Evolutionary conservation across 2,329 filamentous ascomycete species (phyloP), one percentile per base, ranked within the genome.

Genomic region (Trichoderma hamatum): DNA sequence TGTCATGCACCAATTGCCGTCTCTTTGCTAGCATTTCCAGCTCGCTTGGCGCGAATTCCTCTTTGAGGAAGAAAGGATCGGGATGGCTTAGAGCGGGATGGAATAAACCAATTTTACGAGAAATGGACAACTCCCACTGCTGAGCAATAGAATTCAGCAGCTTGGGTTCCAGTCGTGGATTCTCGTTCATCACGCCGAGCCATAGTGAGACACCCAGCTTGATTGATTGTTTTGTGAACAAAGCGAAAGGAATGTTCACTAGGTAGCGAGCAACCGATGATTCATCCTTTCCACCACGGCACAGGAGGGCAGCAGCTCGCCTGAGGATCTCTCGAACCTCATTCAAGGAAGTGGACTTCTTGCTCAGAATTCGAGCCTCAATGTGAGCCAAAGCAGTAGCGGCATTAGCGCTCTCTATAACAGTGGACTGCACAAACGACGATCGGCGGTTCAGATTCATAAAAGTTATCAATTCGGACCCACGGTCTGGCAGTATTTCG

Each of bases 151-250:
- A 93, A 64, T 89, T 90, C 36, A 99, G 82, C 68, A 99, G 89
- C 70, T 94, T 90, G 10, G 95, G 88, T 78, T 97, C 94, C 80
- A 97, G 90, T 68, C 88, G 87, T 3, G 94, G 92, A 75, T 97
- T 98, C 78, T 99, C 96, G 75, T 98, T 96, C 75, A 98, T 96
- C 16, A 98, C 92, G 30, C 96, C 96, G 70, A 97, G 89, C 96
- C 96, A 99, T 7, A 99, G 83, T 4, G 96, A 97, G 43, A 97
- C 92, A 6, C 96, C 96, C 62, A 98, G 88, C 77, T 97, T 97
- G 78, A 99, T 96, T 2, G 94, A 96, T 75, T 97, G 92, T 78
- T 97, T 97, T 5, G 92, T 96, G 78, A 99, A 98, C 58, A 97
- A 88, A 51, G 89, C 88, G 79, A 99, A 99, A 0, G 96, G 96